Base-by-base conservation (phyloP, 1,284 basidiomycete genomes). In the Tilletia caries region DNA sequence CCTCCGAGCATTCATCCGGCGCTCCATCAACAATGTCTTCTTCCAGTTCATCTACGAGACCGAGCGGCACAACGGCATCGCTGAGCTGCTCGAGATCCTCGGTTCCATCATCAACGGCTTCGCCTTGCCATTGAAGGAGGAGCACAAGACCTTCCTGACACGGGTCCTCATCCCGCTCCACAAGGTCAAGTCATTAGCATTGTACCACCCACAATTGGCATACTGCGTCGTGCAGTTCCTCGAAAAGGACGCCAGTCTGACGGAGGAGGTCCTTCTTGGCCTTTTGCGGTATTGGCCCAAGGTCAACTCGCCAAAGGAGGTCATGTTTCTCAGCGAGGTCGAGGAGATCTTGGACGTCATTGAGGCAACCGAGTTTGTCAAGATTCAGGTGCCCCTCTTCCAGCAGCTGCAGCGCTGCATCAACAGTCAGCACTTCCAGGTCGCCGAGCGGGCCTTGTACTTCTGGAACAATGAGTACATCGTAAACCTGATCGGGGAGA, bases 71-170 rank as follows among this genome's bases (percentile, higher is more conserved):
- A 99, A 99, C 83, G 96, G 96, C 62, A 98, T 99, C 76, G 96
- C 96, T 52, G 96, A 99, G 85, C 88, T 99, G 58, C 87, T 99
- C 72, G 96, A 99, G 85, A 99, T 99, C 73, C 88, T 99, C 50
- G 96, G 96, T 1, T 98, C 95, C 32, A 98, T 99, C 86, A 99
- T 99, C 88, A 99, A 99, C 82, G 96, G 96, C 34, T 99, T 99
- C 80, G 96, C 95, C 1, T 86, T 98, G 3, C 96, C 96, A 29
- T 88, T 99, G 81, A 99, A 99, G 86, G 95, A 98, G 73, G 96
- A 99, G 84, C 96, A 99, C 89, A 98, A 98, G 87, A 94, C 88
- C 2, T 99, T 99, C 88, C 87, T 99, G 75, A 93, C 93, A 37
- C 90, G 95, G 43, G 93, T 92, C n/a, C 90, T 98, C 71, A 89